Base-by-base conservation (phyloP, 305 asterid species). In the Fraxinus paxiana region DNA sequence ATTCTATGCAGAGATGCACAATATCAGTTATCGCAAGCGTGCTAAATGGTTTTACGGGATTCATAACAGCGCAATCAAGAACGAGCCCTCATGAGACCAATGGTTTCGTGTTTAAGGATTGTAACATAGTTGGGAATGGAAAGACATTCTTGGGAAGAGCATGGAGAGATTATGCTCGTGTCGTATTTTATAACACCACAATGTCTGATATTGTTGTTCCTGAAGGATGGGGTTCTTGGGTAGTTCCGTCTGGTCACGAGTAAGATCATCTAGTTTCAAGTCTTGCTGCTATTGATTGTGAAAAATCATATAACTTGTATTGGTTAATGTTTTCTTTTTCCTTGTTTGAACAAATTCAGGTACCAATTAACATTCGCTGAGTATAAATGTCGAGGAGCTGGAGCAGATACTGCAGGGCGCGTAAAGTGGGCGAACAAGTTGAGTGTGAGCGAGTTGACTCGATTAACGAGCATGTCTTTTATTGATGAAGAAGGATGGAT, bases 61-160 rank as follows among this genome's bases (percentile, higher is more conserved):
- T 31, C 87, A 90, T 94, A 79, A 91, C 98, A 35, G 97, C 97
- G 22, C 97, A 92, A 37, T 95, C 87, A 80, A 89, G 98, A 85
- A 12, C 46, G 0, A 1, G 17, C 3, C 82, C 89, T 0, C 2
- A 30, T 0, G 91, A 91, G 7, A 13, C 85, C 1, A 87, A 77
- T 22, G 98, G 97, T 0, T 92, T 91, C 38, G 86, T 94, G 13
- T 90, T 94, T 82, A 92, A 89, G 43, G 35, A 86, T 2, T 89
- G 94, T 81, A 71, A 10, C 7, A 81, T 94, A 2, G 7, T 13
- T 31, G 98, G 98, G 0, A 51, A 59, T 18, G 97, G 97, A 0
- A 69, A 46, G 35, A 74, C 92, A 0, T 92, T 9, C 77, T 80
- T 94, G 71, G 98, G 98, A 72, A 86, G 98, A 79, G 91, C 97